phyloP scores from a whole-genome alignment of 2,329 filamentous ascomycete species.

The Sporothrix variecibatus region DNA sequence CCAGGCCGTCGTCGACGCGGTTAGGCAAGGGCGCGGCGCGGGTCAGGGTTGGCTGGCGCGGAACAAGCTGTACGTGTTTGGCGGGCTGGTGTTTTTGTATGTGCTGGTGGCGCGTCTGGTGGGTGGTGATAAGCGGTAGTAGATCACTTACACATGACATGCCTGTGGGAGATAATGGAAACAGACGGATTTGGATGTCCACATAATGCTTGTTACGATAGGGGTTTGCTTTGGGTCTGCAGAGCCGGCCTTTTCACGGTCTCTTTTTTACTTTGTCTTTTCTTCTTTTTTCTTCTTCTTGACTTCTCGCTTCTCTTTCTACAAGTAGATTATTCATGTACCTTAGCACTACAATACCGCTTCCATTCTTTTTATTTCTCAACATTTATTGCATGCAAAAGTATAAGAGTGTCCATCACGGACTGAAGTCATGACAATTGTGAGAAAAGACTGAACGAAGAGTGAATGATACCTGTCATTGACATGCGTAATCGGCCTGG shows the following conservation, averaged over 20 bases:
- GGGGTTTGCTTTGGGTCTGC: background rate
- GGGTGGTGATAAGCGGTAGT: constrained; percentile 41
- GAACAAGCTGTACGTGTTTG: constrained; percentile 75
- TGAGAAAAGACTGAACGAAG: no score
- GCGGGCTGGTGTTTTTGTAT: constrained; percentile 74
- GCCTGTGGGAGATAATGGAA: no score
- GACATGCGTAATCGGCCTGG: no score
- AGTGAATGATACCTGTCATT: no score
- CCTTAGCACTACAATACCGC: background rate
- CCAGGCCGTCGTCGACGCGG: constrained; percentile 75
- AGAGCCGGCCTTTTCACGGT: background rate
- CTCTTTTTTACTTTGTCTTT: background rate
- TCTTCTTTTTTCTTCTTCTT: background rate
- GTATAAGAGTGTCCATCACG: no score
- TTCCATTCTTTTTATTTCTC: background rate
- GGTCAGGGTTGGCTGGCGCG: constrained; percentile 79
- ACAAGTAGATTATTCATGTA: background rate
- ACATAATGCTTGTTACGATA: constrained; percentile 17
- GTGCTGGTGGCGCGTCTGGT: constrained; percentile 78
- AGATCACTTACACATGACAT: background rate
- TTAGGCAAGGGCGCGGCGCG: constrained; percentile 73
- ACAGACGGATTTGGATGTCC: no score
- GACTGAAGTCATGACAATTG: no score
- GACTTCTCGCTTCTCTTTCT: background rate
- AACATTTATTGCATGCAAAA: background rate